A percentile compares a stretch with the other conserved stretches of the same genome.
Evolutionary conservation across 2,329 filamentous ascomycete genomes (phyloP).

Genomic region (Aspergillus phoenicis): DNA sequence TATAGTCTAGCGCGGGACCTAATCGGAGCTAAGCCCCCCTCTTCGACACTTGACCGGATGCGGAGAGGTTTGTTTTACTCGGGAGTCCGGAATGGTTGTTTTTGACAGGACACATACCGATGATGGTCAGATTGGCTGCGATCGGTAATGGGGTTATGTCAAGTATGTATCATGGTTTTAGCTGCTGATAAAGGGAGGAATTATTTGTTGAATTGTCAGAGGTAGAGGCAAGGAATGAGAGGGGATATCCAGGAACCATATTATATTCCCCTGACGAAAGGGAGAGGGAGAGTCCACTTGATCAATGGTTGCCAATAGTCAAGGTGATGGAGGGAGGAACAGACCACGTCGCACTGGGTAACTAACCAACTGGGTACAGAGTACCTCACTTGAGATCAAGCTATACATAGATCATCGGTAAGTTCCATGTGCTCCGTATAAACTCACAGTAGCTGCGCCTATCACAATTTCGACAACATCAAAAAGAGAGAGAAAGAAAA

Average conservation of each 20-base stretch:
- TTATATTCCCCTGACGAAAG: neutral
- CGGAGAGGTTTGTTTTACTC: neutral
- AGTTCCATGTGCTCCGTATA: neutral
- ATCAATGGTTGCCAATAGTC: slow-evolving; percentile 7
- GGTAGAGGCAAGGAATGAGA: neutral
- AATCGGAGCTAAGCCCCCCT: slow-evolving; percentile 6
- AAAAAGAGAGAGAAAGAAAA: too few species aligned
- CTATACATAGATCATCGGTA: neutral
- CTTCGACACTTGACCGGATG: slow-evolving; percentile 1
- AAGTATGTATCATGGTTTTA: too few species aligned
- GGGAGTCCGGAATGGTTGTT: neutral
- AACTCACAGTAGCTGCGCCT: neutral
- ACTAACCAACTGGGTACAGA: too few species aligned
- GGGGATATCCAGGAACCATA: neutral
- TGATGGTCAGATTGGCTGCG: too few species aligned
- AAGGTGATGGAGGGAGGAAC: slow-evolving; percentile 2
- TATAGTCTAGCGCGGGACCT: neutral
- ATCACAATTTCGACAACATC: neutral
- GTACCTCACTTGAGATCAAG: neutral
- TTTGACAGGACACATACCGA: neutral
- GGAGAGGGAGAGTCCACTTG: neutral
- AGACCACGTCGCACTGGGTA: slow-evolving; percentile 2
- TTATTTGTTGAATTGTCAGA: neutral
- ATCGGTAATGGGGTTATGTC: neutral
- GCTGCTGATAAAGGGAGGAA: neutral